A percentile compares a stretch with the other conserved stretches of the same genome.
Evolutionary conservation across 139 green algal species (phyloP).

Genomic region (Astrephomene gubernaculifera): DNA sequence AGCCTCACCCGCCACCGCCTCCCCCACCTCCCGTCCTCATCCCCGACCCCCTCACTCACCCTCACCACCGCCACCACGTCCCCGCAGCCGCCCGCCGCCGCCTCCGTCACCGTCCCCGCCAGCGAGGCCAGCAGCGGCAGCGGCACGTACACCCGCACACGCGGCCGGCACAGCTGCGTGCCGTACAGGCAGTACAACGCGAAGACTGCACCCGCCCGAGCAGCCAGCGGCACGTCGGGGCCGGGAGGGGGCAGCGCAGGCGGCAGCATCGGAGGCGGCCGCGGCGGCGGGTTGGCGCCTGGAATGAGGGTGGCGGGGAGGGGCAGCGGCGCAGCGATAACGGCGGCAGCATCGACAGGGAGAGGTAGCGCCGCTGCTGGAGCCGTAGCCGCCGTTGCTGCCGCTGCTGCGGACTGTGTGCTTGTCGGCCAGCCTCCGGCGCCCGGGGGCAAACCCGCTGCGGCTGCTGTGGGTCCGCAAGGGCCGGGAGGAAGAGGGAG

Average conservation of each 20-base stretch:
- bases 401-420: neutral
- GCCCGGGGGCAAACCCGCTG: no score
- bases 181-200: slow-evolving; percentile 33
- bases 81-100: neutral
- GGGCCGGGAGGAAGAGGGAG: no score
- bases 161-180: slow-evolving; percentile 4
- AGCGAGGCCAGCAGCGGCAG: slow-evolving; percentile 32
- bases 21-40: neutral
- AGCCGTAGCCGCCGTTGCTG: neutral
- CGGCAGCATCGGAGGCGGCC: neutral
- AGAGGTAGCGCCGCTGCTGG: neutral
- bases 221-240: slow-evolving; percentile 30
- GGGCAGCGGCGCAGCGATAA: neutral
- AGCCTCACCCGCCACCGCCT: neutral
- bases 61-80: neutral
- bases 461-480: no score
- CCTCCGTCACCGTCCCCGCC: slow-evolving; percentile 1
- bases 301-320: neutral
- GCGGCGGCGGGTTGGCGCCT: no score
- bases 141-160: slow-evolving; percentile 26
- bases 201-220: slow-evolving; percentile 11
- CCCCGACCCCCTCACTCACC: neutral
- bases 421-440: no score
- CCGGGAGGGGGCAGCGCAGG: neutral
- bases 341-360: neutral